A percentile compares a stretch with the other conserved stretches of the same genome.
These are phyloP conservation scores for Verbascum thapsus DNA, from an alignment of 257 asterid genomes.

Conservation along the genomic window DNA sequence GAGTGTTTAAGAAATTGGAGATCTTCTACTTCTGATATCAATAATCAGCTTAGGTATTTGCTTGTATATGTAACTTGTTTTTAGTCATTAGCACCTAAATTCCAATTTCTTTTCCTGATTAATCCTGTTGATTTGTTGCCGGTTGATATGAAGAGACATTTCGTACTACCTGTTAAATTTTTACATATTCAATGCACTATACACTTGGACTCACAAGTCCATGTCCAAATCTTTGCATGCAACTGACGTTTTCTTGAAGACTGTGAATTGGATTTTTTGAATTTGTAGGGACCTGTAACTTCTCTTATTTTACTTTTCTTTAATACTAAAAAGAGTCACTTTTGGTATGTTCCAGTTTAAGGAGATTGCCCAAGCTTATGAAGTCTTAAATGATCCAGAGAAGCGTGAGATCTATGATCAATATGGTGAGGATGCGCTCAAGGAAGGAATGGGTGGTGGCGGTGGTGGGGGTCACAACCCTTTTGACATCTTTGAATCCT, in stretches of 20 bases:
- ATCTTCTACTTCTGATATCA: not conserved
- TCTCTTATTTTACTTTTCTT: not conserved
- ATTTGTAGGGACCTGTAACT: too few relatives aligned
- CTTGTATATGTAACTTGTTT: not conserved
- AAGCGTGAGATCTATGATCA: conserved; percentile 65
- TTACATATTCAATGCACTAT: too few relatives aligned
- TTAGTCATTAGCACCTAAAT: not conserved
- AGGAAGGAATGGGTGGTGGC: conserved; percentile 63
- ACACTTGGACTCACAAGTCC: too few relatives aligned
- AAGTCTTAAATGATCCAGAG: conserved; percentile 51
- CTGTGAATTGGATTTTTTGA: not conserved
- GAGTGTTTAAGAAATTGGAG: not conserved
- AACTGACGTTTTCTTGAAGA: not conserved
- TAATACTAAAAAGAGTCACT: conserved; percentile 1
- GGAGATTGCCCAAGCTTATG: conserved; percentile 63
- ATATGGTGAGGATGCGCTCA: conserved; percentile 64
- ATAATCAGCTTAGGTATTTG: not conserved
- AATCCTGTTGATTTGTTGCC: not conserved
- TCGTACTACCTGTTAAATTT: not conserved
- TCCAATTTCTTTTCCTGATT: not conserved
- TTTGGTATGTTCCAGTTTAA: conserved; percentile 42
- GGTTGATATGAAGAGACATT: not conserved
- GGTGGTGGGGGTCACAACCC: conserved; percentile 56
- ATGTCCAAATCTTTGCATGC: too few relatives aligned
- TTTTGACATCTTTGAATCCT: conserved; percentile 57